Percentiles rank a stretch among this genome's conserved stretches.
These are phyloP conservation scores for Dactylellina leptospora DNA, from an alignment of 2,329 filamentous ascomycete species.

Conservation along the genomic window DNA sequence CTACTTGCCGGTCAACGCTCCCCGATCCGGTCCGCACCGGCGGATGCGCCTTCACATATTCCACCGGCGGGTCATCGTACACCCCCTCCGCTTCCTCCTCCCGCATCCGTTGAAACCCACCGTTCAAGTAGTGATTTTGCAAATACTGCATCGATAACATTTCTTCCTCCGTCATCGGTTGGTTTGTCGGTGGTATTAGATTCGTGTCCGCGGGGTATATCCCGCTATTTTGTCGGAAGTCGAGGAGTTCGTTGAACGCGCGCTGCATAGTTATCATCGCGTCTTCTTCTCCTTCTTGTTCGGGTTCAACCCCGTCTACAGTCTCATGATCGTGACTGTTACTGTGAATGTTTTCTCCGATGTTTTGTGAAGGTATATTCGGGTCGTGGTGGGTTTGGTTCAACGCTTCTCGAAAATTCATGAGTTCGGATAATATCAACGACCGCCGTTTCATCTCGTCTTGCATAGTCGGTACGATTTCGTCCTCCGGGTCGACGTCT, in stretches of 20 bases:
- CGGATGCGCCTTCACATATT: slow-evolving; percentile 44
- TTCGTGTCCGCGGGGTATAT: slow-evolving; percentile 41
- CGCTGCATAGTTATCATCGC: slow-evolving; percentile 25
- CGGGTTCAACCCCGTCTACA: too few species aligned
- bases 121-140: slow-evolving; percentile 1
- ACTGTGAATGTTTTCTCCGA: not conserved
- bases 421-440: slow-evolving; percentile 42
- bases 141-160: slow-evolving; percentile 13
- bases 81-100: slow-evolving; percentile 40
- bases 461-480: slow-evolving; percentile 28
- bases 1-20: not conserved
- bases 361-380: not conserved
- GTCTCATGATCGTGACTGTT: not conserved
- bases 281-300: not conserved
- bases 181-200: too few species aligned
- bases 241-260: slow-evolving; percentile 27
- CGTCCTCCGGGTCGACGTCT: slow-evolving; percentile 4
- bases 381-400: not conserved
- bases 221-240: slow-evolving; percentile 27
- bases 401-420: slow-evolving; percentile 39
- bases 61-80: slow-evolving; percentile 42
- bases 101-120: not conserved
- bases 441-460: slow-evolving; percentile 52
- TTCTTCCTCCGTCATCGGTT: slow-evolving; percentile 4
- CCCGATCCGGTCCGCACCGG: slow-evolving; percentile 21